Evolutionary conservation across 306 rosid genomes (phyloP).

Genomic region (Acmispon strigosus): DNA sequence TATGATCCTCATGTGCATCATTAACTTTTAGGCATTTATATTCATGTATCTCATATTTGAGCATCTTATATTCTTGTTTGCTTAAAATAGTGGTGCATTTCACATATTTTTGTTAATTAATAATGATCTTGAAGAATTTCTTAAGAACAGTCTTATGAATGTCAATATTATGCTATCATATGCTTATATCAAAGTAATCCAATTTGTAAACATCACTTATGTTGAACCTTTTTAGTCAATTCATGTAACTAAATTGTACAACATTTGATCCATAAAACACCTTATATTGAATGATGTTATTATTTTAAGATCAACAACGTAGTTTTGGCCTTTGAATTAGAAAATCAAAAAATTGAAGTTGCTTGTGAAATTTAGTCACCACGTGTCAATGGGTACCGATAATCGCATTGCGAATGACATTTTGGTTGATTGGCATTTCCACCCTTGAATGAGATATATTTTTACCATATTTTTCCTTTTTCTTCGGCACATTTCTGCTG

Average conservation of each 20-base stretch:
- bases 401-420: background rate
- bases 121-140: background rate
- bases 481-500: background rate
- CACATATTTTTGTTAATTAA: background rate
- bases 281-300: background rate
- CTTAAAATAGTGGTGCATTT: background rate
- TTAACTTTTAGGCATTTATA: background rate
- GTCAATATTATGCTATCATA: background rate
- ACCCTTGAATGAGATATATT: background rate
- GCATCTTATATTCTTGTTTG: background rate
- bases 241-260: background rate
- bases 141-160: background rate
- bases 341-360: background rate
- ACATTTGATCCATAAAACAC: background rate
- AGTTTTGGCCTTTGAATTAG: background rate
- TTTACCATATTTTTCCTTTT: conserved; percentile 6
- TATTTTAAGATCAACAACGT: background rate
- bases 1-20: background rate
- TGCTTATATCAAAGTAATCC: background rate
- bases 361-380: background rate
- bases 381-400: background rate
- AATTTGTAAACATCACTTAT: background rate
- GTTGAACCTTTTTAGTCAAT: background rate
- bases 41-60: background rate
- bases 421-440: background rate